These are phyloP conservation scores for Arbutus unedo DNA, from an alignment of 148 eudicot species.

Conservation along the genomic window DNA sequence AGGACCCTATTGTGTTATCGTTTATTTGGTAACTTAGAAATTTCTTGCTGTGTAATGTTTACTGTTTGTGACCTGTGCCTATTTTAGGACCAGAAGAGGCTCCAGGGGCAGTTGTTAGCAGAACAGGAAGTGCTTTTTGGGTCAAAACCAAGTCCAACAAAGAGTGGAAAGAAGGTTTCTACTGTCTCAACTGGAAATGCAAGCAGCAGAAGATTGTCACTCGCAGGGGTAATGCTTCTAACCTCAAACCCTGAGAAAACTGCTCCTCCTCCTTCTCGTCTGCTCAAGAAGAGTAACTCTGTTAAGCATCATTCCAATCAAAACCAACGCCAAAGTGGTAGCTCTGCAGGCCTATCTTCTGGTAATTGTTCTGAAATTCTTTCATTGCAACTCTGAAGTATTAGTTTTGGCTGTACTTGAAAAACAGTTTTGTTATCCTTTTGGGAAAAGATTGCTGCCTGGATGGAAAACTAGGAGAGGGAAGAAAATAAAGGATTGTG, in stretches of 20 bases:
- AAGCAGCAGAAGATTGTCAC: conserved; percentile 42
- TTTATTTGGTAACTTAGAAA: not conserved
- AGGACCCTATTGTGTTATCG: conserved; percentile 3
- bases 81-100: conserved; percentile 69
- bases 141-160: conserved; percentile 82
- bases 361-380: conserved; percentile 22
- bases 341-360: conserved; percentile 21
- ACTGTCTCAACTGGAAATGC: conserved; percentile 41
- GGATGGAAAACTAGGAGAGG: not conserved
- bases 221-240: conserved; percentile 47
- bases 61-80: not conserved
- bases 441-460: not conserved
- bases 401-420: not conserved
- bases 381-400: not conserved
- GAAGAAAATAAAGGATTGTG: not conserved
- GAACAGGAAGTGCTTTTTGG: conserved; percentile 81
- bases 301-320: conserved; percentile 23
- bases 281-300: conserved; percentile 27
- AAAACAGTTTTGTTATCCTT: not conserved
- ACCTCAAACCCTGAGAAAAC: conserved; percentile 33
- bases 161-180: conserved; percentile 51
- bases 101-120: conserved; percentile 68
- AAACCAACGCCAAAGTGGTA: conserved; percentile 29
- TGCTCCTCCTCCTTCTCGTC: conserved; percentile 30
- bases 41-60: not conserved